Evolutionary conservation across 106 monocot genomes (phyloP), one percentile per base, ranked within the genome.

Genomic region (Iris macrosiphon): DNA sequence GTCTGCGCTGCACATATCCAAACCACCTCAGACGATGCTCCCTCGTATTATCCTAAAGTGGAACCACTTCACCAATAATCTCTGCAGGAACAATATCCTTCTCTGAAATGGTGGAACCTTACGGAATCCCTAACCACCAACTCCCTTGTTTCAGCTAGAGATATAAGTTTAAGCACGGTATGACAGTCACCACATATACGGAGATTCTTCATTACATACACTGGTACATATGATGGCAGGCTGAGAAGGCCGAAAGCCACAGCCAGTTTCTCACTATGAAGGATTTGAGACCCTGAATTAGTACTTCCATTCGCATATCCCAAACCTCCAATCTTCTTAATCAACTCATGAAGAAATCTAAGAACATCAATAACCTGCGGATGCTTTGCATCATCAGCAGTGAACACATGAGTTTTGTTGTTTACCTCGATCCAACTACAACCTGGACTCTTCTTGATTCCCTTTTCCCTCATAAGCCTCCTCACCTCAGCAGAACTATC

Each of bases 351-450:
- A 7, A 89, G 54, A 15, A 49, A 45, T 55, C 43, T 66, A 18
- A 72, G 52, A 57, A 95, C 57, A 43, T 64, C 64, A 25, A 33
- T 32, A 16, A 80, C 82, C 55, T 96, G 74, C 28, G 85, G 79
- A 38, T 85, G 83, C 21, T 55, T 73, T 37, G 40, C 39, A 60
- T 96, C 82, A 72, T 82, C 78, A 39, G 79, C 89, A 65, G 74
- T 77, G 55, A 89, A 86, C 38, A 78, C 71, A 77, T 89, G 85
- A 17, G 75, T 60, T 31, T 38, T 77, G 31, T 89, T 82, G 27
- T 77, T 68, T 20, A 79, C 66, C 60, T 96, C 95, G 19, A 86
- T 74, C 95, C 95, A 96, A 50, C 85, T 96, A 49, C 79, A 83
- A 13, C 89, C 89, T 15, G 89, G 95, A 43, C 79, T 74, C 66